Evolutionary conservation across 2,329 filamentous ascomycete genomes (phyloP).

Genomic region (Penicillium sp.): DNA sequence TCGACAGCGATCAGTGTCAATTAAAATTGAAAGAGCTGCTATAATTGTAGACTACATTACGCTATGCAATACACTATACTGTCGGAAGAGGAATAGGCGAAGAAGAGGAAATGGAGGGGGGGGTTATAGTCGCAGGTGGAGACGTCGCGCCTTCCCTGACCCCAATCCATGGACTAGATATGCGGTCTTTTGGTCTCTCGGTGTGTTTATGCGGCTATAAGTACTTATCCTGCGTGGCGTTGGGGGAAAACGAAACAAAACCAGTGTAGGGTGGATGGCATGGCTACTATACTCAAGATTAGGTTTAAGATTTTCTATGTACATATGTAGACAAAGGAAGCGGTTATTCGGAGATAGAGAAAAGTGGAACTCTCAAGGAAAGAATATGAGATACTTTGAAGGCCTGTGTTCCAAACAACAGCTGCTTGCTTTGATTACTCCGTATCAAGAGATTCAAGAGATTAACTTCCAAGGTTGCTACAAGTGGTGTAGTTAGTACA

Average conservation of each 20-base stretch:
- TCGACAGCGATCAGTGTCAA: too few species aligned
- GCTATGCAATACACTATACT: too few species aligned
- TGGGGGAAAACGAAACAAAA: too few species aligned
- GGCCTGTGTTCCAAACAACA: neutral
- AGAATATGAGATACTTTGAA: neutral
- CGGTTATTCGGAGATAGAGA: too few species aligned
- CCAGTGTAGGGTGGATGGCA: neutral
- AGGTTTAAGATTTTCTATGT: neutral
- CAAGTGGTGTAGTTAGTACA: too few species aligned
- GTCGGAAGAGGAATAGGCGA: neutral
- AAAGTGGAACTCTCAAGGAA: neutral
- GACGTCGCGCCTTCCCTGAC: neutral
- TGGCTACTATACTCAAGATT: neutral
- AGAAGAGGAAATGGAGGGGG: neutral
- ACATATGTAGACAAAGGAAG: neutral
- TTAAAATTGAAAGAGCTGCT: too few species aligned
- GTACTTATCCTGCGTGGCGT: neutral
- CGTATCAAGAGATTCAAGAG: too few species aligned
- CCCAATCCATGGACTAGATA: neutral
- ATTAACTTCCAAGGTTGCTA: neutral
- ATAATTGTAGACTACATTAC: too few species aligned
- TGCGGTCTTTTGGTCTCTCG: neutral
- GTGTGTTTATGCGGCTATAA: neutral
- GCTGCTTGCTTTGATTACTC: too few species aligned
- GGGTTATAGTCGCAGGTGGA: neutral